Evolutionary conservation across 805 yeast species (phyloP), one percentile per base, ranked within the genome.

Genomic region (Candida krabiensis): DNA sequence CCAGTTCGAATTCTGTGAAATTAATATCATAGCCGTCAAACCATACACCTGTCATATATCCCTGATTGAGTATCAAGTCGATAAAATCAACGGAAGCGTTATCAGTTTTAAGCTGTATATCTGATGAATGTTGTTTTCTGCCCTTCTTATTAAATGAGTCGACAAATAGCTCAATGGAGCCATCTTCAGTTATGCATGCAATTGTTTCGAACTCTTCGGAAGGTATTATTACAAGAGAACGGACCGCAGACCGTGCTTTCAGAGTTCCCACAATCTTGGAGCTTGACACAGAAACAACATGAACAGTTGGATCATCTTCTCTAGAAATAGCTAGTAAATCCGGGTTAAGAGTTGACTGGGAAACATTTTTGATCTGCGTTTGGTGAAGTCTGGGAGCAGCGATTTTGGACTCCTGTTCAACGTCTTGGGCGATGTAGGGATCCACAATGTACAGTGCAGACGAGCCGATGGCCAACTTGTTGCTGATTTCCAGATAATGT

Each of bases 311-410:
- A 22, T 57, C 67, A 14, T 53, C 35, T 4, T 41, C 46, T 21
- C 71, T 56, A 16, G 63, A 59, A 12, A 63, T 57, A 14, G 66
- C 67, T 14, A 70, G 31, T 6, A 67, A 43, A 16, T 66, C 69
- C 5, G 55, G 47, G 24, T 59, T 29, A 16, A 45, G 34, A 18
- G 55, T 52, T 14, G 66, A 68, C 42, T 61, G 67, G 18, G 62
- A 48, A 11, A 71, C 53, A 32, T 60, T 53, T 4, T 58, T 55
- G 29, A 72, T 64, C 24, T 54, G 58, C 9, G 63, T 53, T 24
- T 56, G 30, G 49, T 58, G 58, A 37, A 59, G 49, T 53, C 65
- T 52, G 38, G 69, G 44, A 47, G 60, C 47, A 38, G 64, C 21
- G 49, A 61, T 49, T 53, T 66, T 53, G 46, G 60, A 28, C 50